Base-by-base conservation (phyloP, 148 eudicot genomes). In the Rhododendron kiyosumense region DNA sequence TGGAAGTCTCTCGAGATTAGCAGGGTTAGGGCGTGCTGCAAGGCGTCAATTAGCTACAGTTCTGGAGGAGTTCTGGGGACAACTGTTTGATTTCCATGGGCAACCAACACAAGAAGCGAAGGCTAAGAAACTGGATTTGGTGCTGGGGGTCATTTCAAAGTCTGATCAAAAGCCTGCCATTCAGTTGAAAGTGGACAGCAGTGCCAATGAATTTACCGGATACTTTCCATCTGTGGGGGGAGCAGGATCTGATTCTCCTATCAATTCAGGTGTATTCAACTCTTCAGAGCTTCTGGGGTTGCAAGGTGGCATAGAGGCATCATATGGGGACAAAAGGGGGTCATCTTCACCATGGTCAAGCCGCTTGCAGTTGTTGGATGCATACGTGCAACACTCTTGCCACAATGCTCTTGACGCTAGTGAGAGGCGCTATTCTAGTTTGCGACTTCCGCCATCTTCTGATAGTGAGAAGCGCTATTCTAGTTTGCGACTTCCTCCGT, bases 1-100 rank as follows among this genome's bases (percentile, higher is more conserved):
- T 22, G 98, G 98, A 71, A 97, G 99, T 87, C 93, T 94, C 36
- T 95, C 98, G 51, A 93, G 96, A 89, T 84, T 95, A 77, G 93
- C 96, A 43, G 99, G 99, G 75, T 87, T 94, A 89, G 99, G 94
- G 69, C 98, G 98, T 83, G 98, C 98, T 81, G 96, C 96, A 69
- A 92, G 99, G 82, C 93, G 96, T 34, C 98, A 97, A 82, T 85
- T 97, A 83, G 91, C 98, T 82, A 89, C 90, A 20, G 91, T 89
- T 85, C 96, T 97, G 57, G 98, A 97, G 89, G 99, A 97, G 63
- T 97, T 97, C 89, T 97, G 98, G 99, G 98, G 98, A 52, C 96
- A 95, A 85, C 81, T 97, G 71, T 95, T 92, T 94, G 99, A 97
- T 92, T 93, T 93, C 83, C 98, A 97, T 85, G 99, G 99, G 14